Base-by-base conservation (phyloP, 371 early-diverging fungal species). In the Massospora cicadina region DNA sequence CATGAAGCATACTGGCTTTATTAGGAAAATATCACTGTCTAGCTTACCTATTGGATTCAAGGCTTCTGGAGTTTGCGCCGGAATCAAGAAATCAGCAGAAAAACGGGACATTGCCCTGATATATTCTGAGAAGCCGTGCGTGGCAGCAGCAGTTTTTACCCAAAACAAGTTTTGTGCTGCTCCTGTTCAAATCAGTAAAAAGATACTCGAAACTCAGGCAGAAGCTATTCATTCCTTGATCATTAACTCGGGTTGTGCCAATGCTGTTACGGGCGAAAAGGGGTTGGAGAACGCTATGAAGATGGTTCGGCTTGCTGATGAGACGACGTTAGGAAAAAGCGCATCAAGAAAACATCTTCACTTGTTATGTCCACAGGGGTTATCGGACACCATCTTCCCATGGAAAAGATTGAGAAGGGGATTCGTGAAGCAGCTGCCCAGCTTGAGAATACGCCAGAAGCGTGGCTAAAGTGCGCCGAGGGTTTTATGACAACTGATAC, bases 401-500 rank as follows among this genome's bases (percentile, higher is more conserved):
- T 95, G 72, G 85, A 87, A 30, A 89, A 88, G 72, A 87, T 96
- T 60, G 68, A 76, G 57, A 60, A 72, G n/a, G 97, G 95, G 10
- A 80, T 93, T 58, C 66, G 68, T 2, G 66, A 72, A 5, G 77
- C 73, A 0, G 62, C 76, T 27, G 69, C 72, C 68, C 31, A 67
- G 21, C 70, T 92, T 25, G 83, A 80, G 12, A 62, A 68, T 17
- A 68, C 71, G 12, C 91, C 89, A 65, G 70, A 75, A 2, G 77
- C 77, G 30, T 93, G 92, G 93, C 75, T 88, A 71, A 71, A 74
- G 1, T 87, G 86, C n/a, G 88, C 95, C 1, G 78, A 81, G 62
- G 91, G 87, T 0, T 87, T 88, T 70, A 95, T 95, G 94, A 96
- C 97, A 0, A 96, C 97, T 0, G 97, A 96, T 71, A 94, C 95